Conservation (phyloP, 1,284 basidiomycete species). For the Exobasidium rhododendri region DNA sequence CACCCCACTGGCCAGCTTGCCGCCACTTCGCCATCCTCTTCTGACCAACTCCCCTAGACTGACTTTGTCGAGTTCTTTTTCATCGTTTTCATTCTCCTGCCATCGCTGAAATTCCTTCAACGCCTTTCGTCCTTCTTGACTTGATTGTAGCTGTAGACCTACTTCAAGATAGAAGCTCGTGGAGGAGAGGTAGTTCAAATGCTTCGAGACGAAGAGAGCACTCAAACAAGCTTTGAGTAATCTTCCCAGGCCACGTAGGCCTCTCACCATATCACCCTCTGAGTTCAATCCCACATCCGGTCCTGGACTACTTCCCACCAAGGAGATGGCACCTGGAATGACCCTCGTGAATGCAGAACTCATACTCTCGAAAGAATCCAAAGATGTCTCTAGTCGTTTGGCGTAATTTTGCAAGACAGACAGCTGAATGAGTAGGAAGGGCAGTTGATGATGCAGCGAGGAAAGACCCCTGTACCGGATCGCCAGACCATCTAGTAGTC, state of each 20-base stretch:
- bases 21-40: conserved; percentile 5
- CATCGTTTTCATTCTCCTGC: conserved; percentile 19
- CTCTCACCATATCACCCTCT: conserved; percentile 41
- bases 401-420: conserved; percentile 77
- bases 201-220: conserved; percentile 29
- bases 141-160: conserved; percentile 24
- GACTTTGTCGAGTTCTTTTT: conserved; percentile 41
- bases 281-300: conserved; percentile 1
- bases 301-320: conserved; percentile 10
- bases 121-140: conserved; percentile 24
- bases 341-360: conserved; percentile 81
- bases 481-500: conserved; percentile 52
- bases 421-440: conserved; percentile 81
- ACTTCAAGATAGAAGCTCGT: conserved; percentile 37
- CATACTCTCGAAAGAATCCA: conserved; percentile 89
- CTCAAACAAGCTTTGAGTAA: conserved; percentile 46
- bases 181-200: conserved; percentile 41
- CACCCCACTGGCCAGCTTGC: conserved; percentile 4
- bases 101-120: conserved; percentile 18
- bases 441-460: conserved; percentile 69
- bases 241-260: conserved; percentile 40
- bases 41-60: conserved; percentile 35
- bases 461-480: conserved; percentile 88
- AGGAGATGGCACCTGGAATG: conserved; percentile 70
- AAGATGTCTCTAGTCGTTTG: conserved; percentile 71